Conservation (phyloP, 2,329 filamentous ascomycete genomes). For the Microsporum canis region DNA sequence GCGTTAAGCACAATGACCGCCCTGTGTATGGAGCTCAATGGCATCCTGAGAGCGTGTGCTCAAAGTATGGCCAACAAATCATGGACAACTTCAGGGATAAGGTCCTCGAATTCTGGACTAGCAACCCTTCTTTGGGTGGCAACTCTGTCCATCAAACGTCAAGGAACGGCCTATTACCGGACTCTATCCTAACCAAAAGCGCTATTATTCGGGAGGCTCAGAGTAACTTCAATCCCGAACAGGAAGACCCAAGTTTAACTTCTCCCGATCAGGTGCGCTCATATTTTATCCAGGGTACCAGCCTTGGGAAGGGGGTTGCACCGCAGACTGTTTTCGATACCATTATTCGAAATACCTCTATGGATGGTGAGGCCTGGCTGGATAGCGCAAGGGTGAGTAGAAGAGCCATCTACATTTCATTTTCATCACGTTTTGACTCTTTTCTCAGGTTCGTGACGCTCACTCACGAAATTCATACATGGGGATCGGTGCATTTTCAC, state of each 20-base stretch:
- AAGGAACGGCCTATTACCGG: conserved; percentile 7
- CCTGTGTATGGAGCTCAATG: conserved; percentile 13
- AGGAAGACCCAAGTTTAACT: background rate
- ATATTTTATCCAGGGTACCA: conserved; percentile 10
- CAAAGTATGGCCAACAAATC: conserved; percentile 12
- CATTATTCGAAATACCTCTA: conserved; percentile 9
- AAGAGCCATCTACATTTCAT: background rate
- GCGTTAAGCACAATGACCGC: conserved; percentile 10
- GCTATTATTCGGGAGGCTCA: conserved; percentile 9
- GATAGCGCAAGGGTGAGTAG: conserved; percentile 12
- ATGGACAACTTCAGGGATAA: conserved; percentile 11
- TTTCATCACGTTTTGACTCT: background rate
- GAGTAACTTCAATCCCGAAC: background rate
- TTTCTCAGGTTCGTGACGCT: conserved; percentile 10
- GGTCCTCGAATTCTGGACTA: conserved; percentile 8
- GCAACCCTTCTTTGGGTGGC: background rate
- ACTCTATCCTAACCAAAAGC: conserved; percentile 7
- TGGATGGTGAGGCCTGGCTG: conserved; percentile 13
- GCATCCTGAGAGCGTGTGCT: conserved; percentile 14
- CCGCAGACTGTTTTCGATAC: conserved; percentile 9
- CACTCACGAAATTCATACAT: conserved; percentile 13
- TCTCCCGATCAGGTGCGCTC: background rate
- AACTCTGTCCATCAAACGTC: background rate
- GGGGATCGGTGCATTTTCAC: conserved; percentile 8
- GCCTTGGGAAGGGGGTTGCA: conserved; percentile 9